A percentile compares a stretch with the other conserved stretches of the same genome.
Evolutionary conservation across 805 yeast genomes (phyloP).

Genomic region (Ogataea degrootiae): DNA sequence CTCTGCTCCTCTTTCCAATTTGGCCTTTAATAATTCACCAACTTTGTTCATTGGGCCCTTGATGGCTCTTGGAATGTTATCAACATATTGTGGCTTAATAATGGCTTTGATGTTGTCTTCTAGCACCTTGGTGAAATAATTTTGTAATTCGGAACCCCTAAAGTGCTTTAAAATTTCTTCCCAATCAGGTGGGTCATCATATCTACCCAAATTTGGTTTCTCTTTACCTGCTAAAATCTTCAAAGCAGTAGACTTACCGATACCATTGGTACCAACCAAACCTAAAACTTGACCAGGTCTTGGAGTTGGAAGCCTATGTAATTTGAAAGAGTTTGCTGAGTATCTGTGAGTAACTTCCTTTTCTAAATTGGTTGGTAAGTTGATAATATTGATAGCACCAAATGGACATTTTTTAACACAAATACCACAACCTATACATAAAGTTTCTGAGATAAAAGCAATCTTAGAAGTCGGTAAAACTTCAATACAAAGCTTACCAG

Average conservation of each 20-base stretch:
- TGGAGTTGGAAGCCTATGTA: constrained; percentile 96
- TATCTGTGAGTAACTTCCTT: constrained; percentile 93
- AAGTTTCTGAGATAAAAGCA: constrained; percentile 88
- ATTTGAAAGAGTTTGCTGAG: constrained; percentile 95
- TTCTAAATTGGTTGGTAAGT: constrained; percentile 92
- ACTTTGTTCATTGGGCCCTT: constrained; percentile 86
- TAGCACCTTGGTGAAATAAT: constrained; percentile 87
- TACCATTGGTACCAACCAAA: constrained; percentile 98
- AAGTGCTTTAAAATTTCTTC: constrained; percentile 84
- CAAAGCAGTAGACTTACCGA: constrained; percentile 95
- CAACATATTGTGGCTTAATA: constrained; percentile 98
- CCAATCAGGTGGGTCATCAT: constrained; percentile 97
- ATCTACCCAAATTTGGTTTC: constrained; percentile 92
- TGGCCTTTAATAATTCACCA: constrained; percentile 73
- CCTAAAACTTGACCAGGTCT: constrained; percentile 99
- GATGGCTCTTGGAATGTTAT: constrained; percentile 93
- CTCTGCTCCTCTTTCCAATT: constrained; percentile 65
- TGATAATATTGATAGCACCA: constrained; percentile 93
- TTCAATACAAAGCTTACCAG: constrained; percentile 97
- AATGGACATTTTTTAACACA: constrained; percentile 98
- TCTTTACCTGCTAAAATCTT: constrained; percentile 96
- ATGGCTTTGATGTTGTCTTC: constrained; percentile 96
- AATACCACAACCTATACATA: constrained; percentile 99
- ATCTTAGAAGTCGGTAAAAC: constrained; percentile 87
- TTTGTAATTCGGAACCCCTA: constrained; percentile 97